A percentile compares a stretch with the other conserved stretches of the same genome.
Evolutionary conservation across 192 early-diverging fungal genomes (phyloP).

Genomic region (Borealophlyctis nickersoniae): DNA sequence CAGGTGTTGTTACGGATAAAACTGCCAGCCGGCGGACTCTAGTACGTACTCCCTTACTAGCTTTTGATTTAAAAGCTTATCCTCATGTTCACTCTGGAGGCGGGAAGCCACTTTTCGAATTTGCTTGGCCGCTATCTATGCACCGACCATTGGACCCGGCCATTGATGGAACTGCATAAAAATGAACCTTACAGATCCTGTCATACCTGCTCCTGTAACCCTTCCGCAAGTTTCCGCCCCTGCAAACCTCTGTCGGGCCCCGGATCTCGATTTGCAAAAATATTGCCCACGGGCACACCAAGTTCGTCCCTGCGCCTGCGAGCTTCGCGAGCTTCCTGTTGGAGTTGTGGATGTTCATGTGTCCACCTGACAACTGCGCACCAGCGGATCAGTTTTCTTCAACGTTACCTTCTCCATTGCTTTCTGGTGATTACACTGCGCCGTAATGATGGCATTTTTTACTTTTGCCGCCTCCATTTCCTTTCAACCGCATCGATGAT

Average conservation of each 20-base stretch:
- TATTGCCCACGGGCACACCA: constrained; percentile 38
- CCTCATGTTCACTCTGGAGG: constrained; percentile 29
- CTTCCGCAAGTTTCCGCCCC: constrained; percentile 22
- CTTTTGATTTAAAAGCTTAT: constrained; percentile 31
- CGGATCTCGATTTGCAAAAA: constrained; percentile 43
- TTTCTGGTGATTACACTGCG: constrained; percentile 39
- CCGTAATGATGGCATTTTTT: constrained; percentile 26
- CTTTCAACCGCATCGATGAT: neutral
- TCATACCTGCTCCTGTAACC: constrained; percentile 40
- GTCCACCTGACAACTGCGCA: no score
- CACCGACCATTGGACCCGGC: no score
- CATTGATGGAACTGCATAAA: no score
- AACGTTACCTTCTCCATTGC: constrained; percentile 26
- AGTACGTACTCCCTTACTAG: constrained; percentile 36
- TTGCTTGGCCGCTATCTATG: constrained; percentile 32
- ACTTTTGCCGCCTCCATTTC: constrained; percentile 28
- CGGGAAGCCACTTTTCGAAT: constrained; percentile 9
- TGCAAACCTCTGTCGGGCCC: constrained; percentile 30
- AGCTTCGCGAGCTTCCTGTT: constrained; percentile 11
- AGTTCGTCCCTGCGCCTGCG: neutral
- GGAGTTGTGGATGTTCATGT: constrained; percentile 9
- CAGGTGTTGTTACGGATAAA: constrained; percentile 1
- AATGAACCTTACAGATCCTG: no score
- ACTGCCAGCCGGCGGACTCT: no score
- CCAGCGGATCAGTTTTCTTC: no score